Percentiles rank a stretch among this genome's conserved stretches.
Conservation (phyloP, 169 alveolate species). For the Besnoitia besnoiti region DNA sequence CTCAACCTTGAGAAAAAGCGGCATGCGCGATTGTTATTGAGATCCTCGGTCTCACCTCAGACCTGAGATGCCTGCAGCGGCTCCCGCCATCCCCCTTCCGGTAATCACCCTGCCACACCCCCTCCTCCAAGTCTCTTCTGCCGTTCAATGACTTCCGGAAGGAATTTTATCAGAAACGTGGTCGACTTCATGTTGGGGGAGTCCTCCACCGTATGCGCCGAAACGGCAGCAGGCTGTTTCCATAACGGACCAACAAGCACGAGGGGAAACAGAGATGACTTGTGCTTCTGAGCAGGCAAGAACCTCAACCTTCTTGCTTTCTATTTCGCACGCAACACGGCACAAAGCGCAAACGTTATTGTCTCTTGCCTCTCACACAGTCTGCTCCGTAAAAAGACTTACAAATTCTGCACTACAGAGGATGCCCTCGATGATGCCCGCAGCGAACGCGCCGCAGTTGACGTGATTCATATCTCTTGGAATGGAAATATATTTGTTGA, state of each 20-base stretch:
- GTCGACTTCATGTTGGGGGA: constrained; percentile 72
- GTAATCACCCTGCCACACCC: background rate
- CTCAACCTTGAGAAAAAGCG: no score
- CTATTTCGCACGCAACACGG: no score
- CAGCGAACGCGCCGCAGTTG: constrained; percentile 85
- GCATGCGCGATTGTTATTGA: no score
- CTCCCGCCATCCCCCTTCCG: background rate
- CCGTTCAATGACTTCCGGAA: constrained; percentile 77
- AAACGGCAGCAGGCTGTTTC: constrained; percentile 78
- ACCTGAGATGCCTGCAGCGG: background rate
- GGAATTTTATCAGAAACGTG: constrained; percentile 80
- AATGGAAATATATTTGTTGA: constrained; percentile 77
- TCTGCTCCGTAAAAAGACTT: no score
- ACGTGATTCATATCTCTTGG: constrained; percentile 82
- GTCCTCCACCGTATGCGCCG: constrained; percentile 84
- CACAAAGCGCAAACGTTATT: no score
- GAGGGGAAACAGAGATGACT: background rate
- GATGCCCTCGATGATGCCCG: constrained; percentile 83
- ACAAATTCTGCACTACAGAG: constrained; percentile 83
- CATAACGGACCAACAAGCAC: background rate
- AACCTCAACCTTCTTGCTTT: no score
- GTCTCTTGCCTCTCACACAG: no score
- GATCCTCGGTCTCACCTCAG: no score
- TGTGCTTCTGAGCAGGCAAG: no score
- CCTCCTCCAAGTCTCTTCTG: constrained; percentile 53